Percentiles rank a stretch among this genome's conserved stretches.
These are phyloP conservation scores for Eutypella sp. DNA, from an alignment of 2,329 filamentous ascomycete genomes.

Conservation along the genomic window DNA sequence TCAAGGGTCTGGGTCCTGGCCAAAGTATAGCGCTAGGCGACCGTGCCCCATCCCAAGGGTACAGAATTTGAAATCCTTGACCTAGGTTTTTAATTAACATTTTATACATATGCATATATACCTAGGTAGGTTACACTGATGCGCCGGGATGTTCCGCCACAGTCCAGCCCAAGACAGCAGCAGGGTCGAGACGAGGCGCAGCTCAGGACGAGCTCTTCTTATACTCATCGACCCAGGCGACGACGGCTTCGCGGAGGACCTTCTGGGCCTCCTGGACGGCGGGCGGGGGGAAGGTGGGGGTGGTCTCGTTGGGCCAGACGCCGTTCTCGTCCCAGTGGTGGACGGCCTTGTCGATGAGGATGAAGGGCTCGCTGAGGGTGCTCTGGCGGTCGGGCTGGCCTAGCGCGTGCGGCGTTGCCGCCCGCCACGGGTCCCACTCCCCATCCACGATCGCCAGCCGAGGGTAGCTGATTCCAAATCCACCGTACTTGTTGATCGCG, in stretches of 20 bases:
- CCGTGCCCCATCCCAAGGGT: too few relatives aligned
- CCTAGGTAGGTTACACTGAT: too few relatives aligned
- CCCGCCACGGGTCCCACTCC: constrained; percentile 74
- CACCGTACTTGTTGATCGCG: constrained; percentile 72
- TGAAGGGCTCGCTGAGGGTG: constrained; percentile 62
- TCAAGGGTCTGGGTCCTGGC: too few relatives aligned
- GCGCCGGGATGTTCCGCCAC: too few relatives aligned
- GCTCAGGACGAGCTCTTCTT: background rate
- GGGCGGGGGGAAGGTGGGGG: constrained; percentile 49
- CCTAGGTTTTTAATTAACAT: too few relatives aligned
- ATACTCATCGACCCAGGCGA: constrained; percentile 61
- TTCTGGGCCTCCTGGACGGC: constrained; percentile 56
- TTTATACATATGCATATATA: too few relatives aligned
- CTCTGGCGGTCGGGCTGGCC: constrained; percentile 51
- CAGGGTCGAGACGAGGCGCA: too few relatives aligned
- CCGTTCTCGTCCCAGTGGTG: constrained; percentile 80
- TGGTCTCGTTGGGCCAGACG: constrained; percentile 59
- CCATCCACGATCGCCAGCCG: constrained; percentile 76
- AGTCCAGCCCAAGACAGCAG: too few relatives aligned
- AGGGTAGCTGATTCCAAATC: constrained; percentile 65
- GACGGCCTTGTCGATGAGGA: constrained; percentile 66
- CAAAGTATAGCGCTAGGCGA: too few relatives aligned
- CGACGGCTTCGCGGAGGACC: constrained; percentile 56
- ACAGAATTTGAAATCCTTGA: too few relatives aligned
- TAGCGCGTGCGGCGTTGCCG: constrained; percentile 65